phyloP scores from a whole-genome alignment of 768 basidiomycete genomes.

The Rhodotorula paludigena region DNA sequence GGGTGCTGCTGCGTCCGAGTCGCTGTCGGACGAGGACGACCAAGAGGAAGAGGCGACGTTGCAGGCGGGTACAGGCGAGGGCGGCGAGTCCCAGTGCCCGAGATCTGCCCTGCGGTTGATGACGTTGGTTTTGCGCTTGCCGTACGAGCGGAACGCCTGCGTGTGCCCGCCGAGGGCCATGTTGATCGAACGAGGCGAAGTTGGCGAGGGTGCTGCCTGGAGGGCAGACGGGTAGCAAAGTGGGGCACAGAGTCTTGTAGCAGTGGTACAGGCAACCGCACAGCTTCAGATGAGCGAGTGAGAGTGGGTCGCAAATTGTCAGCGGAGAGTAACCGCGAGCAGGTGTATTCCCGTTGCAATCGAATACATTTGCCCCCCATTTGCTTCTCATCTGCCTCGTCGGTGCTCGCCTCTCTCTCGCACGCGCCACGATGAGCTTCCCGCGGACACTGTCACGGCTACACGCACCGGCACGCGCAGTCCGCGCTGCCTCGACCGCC shows the following conservation, averaged over 20 bases:
- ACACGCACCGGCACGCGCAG: not conserved
- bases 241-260: too few species aligned
- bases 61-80: too few species aligned
- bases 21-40: not conserved
- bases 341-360: too few species aligned
- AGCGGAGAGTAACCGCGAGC: too few species aligned
- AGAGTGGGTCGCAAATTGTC: too few species aligned
- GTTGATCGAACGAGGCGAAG: not conserved
- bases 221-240: too few species aligned
- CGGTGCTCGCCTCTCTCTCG: not conserved
- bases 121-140: slow-evolving; percentile 25
- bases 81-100: not conserved
- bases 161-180: slow-evolving; percentile 17
- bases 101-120: slow-evolving; percentile 2
- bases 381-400: not conserved
- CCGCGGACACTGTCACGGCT: not conserved
- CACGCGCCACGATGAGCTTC: slow-evolving; percentile 22
- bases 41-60: too few species aligned
- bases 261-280: too few species aligned
- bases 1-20: not conserved
- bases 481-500: not conserved
- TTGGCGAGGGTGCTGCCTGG: too few species aligned
- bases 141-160: slow-evolving; percentile 26
- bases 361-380: too few species aligned
- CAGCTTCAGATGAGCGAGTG: too few species aligned